A percentile compares a stretch with the other conserved stretches of the same genome.
These are phyloP conservation scores for Penicillium sp. DNA, from an alignment of 2,329 filamentous ascomycete genomes.

Conservation along the genomic window DNA sequence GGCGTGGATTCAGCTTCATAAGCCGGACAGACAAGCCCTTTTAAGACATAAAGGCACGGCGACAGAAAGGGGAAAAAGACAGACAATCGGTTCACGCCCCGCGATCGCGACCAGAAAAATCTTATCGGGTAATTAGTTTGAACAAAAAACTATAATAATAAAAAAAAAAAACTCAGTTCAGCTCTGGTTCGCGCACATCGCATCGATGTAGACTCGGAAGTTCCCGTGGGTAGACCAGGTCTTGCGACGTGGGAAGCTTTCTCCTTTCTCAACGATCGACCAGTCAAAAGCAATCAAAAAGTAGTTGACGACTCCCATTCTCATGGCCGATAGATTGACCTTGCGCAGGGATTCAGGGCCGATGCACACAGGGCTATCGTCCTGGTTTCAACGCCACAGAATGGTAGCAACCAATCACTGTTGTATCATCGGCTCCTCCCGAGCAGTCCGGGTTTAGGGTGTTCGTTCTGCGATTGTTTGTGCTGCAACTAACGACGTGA, in stretches of 20 bases:
- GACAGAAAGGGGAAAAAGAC: background rate
- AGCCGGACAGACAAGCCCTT: conserved; percentile 11
- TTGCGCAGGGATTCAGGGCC: conserved; percentile 17
- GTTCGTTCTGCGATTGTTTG: conserved; percentile 17
- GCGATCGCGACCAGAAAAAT: conserved; percentile 16
- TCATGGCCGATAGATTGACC: conserved; percentile 15
- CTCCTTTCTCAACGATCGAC: conserved; percentile 16
- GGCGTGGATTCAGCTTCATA: background rate
- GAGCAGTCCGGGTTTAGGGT: conserved; percentile 11
- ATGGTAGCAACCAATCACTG: conserved; percentile 17
- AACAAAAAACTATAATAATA: background rate
- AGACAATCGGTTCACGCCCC: conserved; percentile 8
- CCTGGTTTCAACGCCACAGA: conserved; percentile 15
- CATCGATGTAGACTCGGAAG: conserved; percentile 19
- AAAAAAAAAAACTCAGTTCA: conserved; percentile 12
- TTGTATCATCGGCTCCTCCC: conserved; percentile 20
- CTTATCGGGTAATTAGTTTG: conserved; percentile 1
- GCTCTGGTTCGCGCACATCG: conserved; percentile 2
- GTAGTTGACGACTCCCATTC: conserved; percentile 6
- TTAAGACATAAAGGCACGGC: background rate
- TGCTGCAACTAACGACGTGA: background rate
- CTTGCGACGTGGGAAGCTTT: conserved; percentile 12
- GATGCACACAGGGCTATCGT: conserved; percentile 12
- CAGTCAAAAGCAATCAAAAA: conserved; percentile 13
- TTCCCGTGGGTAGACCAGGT: conserved; percentile 17